Percentiles rank a stretch among this genome's conserved stretches.
These are phyloP conservation scores for Ogataea ganodermae DNA, from an alignment of 805 yeast species.

Conservation along the genomic window DNA sequence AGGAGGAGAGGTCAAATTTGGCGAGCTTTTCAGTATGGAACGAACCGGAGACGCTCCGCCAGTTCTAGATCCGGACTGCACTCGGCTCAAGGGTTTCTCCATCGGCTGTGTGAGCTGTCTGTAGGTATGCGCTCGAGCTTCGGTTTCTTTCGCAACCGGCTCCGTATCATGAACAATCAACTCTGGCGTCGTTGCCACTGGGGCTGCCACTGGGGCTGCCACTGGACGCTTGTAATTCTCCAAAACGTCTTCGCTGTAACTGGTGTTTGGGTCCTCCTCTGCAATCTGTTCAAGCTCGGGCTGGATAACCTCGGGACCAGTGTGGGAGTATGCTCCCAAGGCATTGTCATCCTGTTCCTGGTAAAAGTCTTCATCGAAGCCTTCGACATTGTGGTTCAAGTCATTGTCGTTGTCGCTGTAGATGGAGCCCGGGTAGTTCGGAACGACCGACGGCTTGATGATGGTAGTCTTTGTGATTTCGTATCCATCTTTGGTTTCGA, in stretches of 20 bases:
- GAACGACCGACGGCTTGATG: conserved; percentile 33
- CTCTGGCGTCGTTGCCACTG: too few relatives aligned
- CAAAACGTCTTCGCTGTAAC: conserved; percentile 11
- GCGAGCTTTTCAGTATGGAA: conserved; percentile 23
- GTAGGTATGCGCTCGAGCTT: conserved; percentile 17
- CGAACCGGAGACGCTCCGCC: conserved; percentile 23
- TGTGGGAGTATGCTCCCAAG: background rate
- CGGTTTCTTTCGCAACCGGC: too few relatives aligned
- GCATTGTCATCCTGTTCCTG: conserved; percentile 15
- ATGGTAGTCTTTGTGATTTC: conserved; percentile 52
- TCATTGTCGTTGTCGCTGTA: conserved; percentile 25
- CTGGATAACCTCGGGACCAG: background rate
- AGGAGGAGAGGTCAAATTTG: background rate
- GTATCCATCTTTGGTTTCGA: conserved; percentile 49
- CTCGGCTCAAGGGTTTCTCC: conserved; percentile 1
- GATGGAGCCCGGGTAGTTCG: conserved; percentile 18
- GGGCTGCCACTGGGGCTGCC: too few relatives aligned
- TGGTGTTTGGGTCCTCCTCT: conserved; percentile 21
- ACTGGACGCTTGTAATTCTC: conserved; percentile 1
- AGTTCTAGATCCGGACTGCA: background rate
- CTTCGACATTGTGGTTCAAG: conserved; percentile 26
- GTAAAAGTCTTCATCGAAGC: conserved; percentile 24
- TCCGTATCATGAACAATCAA: too few relatives aligned
- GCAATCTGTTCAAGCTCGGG: conserved; percentile 28
- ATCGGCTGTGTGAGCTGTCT: conserved; percentile 21